Percentiles rank a stretch among this genome's conserved stretches.
Conservation (phyloP, 2,329 filamentous ascomycete species). For the Thelonectria discophora region DNA sequence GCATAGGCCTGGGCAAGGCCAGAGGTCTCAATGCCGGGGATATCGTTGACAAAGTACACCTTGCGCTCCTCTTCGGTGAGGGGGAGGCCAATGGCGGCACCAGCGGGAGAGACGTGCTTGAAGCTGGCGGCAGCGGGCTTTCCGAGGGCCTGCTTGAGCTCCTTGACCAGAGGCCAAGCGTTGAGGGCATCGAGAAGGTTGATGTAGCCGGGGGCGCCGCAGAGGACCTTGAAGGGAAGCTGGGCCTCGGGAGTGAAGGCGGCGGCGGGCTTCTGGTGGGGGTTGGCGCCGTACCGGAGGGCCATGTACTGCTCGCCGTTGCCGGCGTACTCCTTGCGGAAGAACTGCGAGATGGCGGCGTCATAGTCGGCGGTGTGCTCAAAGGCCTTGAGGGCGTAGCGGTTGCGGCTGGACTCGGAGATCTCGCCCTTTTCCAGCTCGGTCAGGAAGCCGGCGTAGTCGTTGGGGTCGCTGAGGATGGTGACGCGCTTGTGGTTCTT, state of each 20-base stretch:
- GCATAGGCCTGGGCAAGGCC: slow-evolving; percentile 93
- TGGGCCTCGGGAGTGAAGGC: slow-evolving; percentile 77
- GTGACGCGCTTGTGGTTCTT: slow-evolving; percentile 98
- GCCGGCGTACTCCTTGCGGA: slow-evolving; percentile 94
- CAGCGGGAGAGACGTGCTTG: slow-evolving; percentile 98
- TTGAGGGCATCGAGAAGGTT: slow-evolving; percentile 97
- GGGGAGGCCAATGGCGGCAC: slow-evolving; percentile 91
- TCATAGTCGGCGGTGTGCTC: slow-evolving; percentile 99
- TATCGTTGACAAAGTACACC: slow-evolving; percentile 98
- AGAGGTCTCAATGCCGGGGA: slow-evolving; percentile 86
- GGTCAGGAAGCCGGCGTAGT: slow-evolving; percentile 93
- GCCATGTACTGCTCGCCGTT: slow-evolving; percentile 84
- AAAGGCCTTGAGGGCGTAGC: slow-evolving; percentile 96
- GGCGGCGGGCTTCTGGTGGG: slow-evolving; percentile 95
- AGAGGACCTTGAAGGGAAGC: slow-evolving; percentile 93
- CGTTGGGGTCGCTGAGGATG: slow-evolving; percentile 90
- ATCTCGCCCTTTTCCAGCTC: slow-evolving; percentile 90
- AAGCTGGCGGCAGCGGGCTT: slow-evolving; percentile 95
- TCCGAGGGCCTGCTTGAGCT: slow-evolving; percentile 87
- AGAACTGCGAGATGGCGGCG: slow-evolving; percentile 92
- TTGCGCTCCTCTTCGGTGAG: slow-evolving; percentile 89
- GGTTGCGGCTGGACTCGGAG: slow-evolving; percentile 82
- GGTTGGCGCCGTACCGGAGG: slow-evolving; percentile 95
- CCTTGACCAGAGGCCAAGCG: slow-evolving; percentile 96
- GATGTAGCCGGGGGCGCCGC: slow-evolving; percentile 93